phyloP scores from a whole-genome alignment of 768 basidiomycete genomes.

The Boletus pseudo-olivaceus region DNA sequence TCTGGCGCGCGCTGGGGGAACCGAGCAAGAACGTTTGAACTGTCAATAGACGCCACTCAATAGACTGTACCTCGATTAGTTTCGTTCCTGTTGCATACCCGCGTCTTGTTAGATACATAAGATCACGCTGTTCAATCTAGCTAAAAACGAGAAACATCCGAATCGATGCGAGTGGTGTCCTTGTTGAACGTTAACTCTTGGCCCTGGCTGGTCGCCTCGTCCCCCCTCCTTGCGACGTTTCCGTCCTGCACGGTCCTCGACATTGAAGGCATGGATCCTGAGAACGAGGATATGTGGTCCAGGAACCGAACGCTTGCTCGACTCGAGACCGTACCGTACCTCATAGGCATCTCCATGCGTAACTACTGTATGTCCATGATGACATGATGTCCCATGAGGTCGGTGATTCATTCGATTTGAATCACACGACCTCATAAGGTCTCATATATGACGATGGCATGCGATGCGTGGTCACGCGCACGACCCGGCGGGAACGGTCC shows the following conservation, averaged over 20 bases:
- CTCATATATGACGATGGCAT: no score
- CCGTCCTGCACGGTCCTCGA: no score
- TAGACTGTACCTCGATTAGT: constrained; percentile 2
- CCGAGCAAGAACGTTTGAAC: not conserved
- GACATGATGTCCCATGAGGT: no score
- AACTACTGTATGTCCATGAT: no score
- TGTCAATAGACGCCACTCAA: constrained; percentile 9
- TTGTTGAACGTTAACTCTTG: no score
- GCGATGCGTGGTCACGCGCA: no score
- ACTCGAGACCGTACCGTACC: no score
- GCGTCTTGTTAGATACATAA: not conserved
- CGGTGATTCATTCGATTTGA: no score
- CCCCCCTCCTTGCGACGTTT: not conserved
- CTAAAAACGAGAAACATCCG: constrained; percentile 4
- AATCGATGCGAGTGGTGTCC: not conserved
- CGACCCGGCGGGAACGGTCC: no score
- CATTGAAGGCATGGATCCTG: not conserved
- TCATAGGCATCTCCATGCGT: no score
- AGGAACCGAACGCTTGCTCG: not conserved
- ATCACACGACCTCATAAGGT: no score
- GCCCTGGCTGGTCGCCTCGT: no score
- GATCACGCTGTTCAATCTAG: constrained; percentile 8
- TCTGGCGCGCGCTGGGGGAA: not conserved
- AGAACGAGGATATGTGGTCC: not conserved
- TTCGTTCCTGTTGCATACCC: not conserved